phyloP scores from a whole-genome alignment of 148 eudicot genomes.

The Vaccinium vitisidaea region DNA sequence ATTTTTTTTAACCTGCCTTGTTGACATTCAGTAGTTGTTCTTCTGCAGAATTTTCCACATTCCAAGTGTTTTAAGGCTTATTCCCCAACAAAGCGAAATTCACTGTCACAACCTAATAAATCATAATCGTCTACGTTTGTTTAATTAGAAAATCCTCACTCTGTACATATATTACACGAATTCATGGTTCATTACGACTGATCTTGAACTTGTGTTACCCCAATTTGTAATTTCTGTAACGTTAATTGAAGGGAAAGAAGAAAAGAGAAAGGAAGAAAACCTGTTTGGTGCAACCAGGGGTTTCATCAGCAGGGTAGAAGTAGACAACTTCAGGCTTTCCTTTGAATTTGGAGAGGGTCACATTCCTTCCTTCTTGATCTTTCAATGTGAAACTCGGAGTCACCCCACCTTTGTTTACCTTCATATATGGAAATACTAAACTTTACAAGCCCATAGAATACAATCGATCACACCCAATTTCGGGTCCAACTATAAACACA shows the following conservation, averaged over 20 bases:
- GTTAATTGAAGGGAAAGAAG: neutral
- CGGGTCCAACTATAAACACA: neutral
- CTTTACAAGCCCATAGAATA: neutral
- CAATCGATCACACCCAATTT: neutral
- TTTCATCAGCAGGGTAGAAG: constrained; percentile 99
- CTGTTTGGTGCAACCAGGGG: constrained; percentile 99
- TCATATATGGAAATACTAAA: neutral
- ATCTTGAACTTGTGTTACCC: neutral
- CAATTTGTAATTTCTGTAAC: neutral
- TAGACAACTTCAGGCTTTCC: constrained; percentile 92
- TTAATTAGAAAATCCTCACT: neutral
- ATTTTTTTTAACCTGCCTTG: neutral
- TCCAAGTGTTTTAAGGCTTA: neutral
- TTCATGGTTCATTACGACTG: neutral
- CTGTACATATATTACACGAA: neutral
- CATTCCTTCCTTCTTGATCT: constrained; percentile 85
- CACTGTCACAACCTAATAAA: neutral
- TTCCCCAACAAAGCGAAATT: neutral
- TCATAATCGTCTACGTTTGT: neutral
- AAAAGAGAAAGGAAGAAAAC: constrained; percentile 20
- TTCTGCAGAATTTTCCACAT: neutral
- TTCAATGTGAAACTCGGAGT: constrained; percentile 74
- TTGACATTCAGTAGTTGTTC: neutral
- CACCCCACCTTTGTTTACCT: constrained; percentile 74
- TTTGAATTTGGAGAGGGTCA: constrained; percentile 81